Percentiles rank a stretch among this genome's conserved stretches.
Evolutionary conservation across 2,329 filamentous ascomycete species (phyloP).

Genomic region (Allantophomopsis lycopodina): DNA sequence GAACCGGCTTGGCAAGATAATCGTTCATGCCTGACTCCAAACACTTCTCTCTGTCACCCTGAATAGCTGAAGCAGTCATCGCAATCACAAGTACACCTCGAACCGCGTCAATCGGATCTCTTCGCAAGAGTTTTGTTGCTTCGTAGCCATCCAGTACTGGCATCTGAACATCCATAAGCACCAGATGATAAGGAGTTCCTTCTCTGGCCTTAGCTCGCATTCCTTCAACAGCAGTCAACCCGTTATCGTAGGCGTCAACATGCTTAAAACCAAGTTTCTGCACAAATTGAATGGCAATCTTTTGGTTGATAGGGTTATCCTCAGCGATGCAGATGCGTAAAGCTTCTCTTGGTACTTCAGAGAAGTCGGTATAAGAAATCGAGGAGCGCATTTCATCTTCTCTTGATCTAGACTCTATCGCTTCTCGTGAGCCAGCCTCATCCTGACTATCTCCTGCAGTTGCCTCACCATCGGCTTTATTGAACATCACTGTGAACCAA

Average conservation of each 20-base stretch:
- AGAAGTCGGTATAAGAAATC: conserved; percentile 48
- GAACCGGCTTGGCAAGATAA: conserved; percentile 90
- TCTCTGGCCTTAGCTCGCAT: conserved; percentile 62
- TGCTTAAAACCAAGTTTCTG: conserved; percentile 68
- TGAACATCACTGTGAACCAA: conserved; percentile 75
- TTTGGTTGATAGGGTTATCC: conserved; percentile 89
- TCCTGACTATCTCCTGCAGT: conserved; percentile 36
- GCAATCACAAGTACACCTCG: conserved; percentile 83
- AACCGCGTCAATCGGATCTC: conserved; percentile 63
- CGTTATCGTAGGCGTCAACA: conserved; percentile 83
- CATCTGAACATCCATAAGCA: conserved; percentile 97
- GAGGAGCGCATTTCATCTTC: conserved; percentile 10
- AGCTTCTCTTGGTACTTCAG: conserved; percentile 59
- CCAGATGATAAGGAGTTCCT: conserved; percentile 70
- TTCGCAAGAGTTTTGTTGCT: conserved; percentile 70
- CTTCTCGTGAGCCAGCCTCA: conserved; percentile 18
- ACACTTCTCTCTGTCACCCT: conserved; percentile 89
- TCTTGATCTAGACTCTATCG: conserved; percentile 6
- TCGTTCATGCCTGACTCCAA: conserved; percentile 97
- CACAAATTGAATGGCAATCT: conserved; percentile 85
- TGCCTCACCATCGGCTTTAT: conserved; percentile 48
- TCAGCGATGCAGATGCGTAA: conserved; percentile 87
- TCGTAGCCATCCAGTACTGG: conserved; percentile 86
- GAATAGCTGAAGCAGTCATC: conserved; percentile 92
- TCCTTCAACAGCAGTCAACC: conserved; percentile 75